phyloP scores from a whole-genome alignment of 208 protist genomes.

The Wallacemonas collosoma region DNA sequence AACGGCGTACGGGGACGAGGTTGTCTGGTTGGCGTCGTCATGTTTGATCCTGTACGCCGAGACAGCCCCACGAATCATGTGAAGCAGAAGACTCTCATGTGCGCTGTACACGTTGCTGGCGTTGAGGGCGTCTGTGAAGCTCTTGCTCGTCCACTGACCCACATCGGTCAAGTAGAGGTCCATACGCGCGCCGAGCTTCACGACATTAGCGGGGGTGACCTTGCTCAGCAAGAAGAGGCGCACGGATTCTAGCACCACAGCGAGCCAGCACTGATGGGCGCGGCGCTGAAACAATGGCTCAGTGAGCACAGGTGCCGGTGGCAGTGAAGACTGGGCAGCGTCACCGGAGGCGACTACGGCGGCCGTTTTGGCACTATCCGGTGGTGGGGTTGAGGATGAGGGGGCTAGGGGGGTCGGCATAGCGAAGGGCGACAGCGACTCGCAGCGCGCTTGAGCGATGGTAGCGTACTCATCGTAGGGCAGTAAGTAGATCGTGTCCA shows the following conservation, averaged over 20 bases:
- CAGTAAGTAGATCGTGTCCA: conserved; percentile 80
- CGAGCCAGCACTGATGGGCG: conserved; percentile 68
- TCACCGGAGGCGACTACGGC: too few species aligned
- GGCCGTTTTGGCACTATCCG: too few species aligned
- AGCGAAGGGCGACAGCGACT: neutral
- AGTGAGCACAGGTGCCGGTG: conserved; percentile 15
- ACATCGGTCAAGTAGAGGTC: conserved; percentile 14
- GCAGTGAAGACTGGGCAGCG: neutral
- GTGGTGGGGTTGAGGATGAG: too few species aligned
- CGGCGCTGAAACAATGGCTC: conserved; percentile 38
- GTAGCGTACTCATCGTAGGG: conserved; percentile 73
- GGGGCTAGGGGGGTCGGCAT: too few species aligned
- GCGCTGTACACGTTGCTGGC: conserved; percentile 89
- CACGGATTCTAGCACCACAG: conserved; percentile 78
- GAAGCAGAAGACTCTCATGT: conserved; percentile 83
- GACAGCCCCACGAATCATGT: conserved; percentile 19
- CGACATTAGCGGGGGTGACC: conserved; percentile 33
- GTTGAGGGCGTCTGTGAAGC: conserved; percentile 29
- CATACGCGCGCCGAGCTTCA: conserved; percentile 15
- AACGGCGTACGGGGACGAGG: neutral
- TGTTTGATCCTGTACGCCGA: conserved; percentile 10
- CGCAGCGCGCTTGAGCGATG: neutral
- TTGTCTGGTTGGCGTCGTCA: neutral
- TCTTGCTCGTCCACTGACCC: conserved; percentile 33
- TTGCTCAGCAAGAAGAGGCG: conserved; percentile 75